Evolutionary conservation across 139 green algal species (phyloP).

Genomic region (Mesotaenium endlicherianum): DNA sequence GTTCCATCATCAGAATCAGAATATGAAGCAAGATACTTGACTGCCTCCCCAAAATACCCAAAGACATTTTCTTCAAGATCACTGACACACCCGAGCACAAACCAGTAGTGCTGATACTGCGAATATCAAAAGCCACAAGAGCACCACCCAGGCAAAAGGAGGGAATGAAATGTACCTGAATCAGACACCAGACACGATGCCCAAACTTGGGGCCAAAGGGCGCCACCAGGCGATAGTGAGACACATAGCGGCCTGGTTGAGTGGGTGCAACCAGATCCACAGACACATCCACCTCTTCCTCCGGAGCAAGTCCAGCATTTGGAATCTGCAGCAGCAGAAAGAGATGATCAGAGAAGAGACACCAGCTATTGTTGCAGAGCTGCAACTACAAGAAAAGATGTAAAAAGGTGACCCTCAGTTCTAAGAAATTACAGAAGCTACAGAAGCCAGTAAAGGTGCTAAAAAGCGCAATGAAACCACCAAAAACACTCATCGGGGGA

Average conservation of each 20-base stretch:
- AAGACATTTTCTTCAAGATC: not conserved
- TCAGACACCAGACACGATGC: conserved; percentile 46
- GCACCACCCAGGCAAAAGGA: not conserved
- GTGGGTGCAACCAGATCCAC: conserved; percentile 42
- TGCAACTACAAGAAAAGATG: not conserved
- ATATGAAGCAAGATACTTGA: not conserved
- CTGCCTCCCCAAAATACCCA: not conserved
- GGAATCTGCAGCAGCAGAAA: not conserved
- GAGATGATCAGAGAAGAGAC: not conserved
- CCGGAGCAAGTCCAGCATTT: conserved; percentile 26
- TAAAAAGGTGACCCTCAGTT: not conserved
- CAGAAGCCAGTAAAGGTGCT: not conserved
- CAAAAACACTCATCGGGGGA: not conserved
- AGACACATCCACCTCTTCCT: conserved; percentile 46
- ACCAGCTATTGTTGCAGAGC: not conserved
- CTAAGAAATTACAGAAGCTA: not conserved
- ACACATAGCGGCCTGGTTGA: conserved; percentile 46
- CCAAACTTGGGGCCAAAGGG: conserved; percentile 45
- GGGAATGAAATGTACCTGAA: conserved; percentile 36
- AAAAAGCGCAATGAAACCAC: not conserved
- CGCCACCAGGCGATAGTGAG: conserved; percentile 32
- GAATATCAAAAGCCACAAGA: not conserved
- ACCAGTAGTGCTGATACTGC: not conserved
- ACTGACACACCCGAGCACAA: no score
- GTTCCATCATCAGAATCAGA: not conserved